Evolutionary conservation across 2,329 filamentous ascomycete genomes (phyloP).

Genomic region (Paecilomyces fulvus): DNA sequence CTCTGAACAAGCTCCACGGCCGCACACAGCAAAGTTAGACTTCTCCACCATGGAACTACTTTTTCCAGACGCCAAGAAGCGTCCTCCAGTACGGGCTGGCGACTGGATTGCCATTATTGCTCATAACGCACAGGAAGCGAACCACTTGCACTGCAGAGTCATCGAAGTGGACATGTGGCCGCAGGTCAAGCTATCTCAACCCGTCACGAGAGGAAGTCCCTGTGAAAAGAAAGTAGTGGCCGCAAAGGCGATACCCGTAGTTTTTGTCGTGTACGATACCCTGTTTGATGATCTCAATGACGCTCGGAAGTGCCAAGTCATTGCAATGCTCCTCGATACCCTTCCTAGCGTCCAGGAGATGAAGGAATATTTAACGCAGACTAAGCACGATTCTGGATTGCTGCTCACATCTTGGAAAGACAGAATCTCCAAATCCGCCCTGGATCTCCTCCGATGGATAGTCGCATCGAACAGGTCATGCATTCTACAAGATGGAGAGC

Average conservation of each 20-base stretch:
- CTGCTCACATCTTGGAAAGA: conserved; percentile 47
- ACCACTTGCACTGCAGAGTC: conserved; percentile 43
- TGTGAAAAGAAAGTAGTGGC: not conserved
- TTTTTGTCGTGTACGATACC: conserved; percentile 23
- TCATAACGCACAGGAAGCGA: conserved; percentile 1
- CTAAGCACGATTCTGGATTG: conserved; percentile 27
- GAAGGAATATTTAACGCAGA: conserved; percentile 36
- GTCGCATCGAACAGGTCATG: conserved; percentile 82
- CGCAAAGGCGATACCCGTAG: conserved; percentile 4
- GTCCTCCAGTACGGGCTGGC: conserved; percentile 34
- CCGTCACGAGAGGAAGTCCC: conserved; percentile 8
- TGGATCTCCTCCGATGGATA: conserved; percentile 73
- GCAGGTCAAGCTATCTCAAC: conserved; percentile 29
- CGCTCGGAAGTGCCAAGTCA: conserved; percentile 17
- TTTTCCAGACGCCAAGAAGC: conserved; percentile 21
- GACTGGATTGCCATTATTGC: conserved; percentile 45
- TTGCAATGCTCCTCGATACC: conserved; percentile 29
- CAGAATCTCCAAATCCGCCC: conserved; percentile 55
- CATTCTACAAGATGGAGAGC: conserved; percentile 63
- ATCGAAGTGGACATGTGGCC: conserved; percentile 38
- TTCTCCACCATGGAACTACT: conserved; percentile 32
- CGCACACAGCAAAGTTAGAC: conserved; percentile 23
- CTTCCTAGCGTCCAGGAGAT: conserved; percentile 33
- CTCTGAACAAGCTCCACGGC: not conserved
- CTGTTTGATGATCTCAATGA: conserved; percentile 33